Evolutionary conservation across 768 basidiomycete species (phyloP), one percentile per base, ranked within the genome.

Genomic region (Termitomyces sp.): DNA sequence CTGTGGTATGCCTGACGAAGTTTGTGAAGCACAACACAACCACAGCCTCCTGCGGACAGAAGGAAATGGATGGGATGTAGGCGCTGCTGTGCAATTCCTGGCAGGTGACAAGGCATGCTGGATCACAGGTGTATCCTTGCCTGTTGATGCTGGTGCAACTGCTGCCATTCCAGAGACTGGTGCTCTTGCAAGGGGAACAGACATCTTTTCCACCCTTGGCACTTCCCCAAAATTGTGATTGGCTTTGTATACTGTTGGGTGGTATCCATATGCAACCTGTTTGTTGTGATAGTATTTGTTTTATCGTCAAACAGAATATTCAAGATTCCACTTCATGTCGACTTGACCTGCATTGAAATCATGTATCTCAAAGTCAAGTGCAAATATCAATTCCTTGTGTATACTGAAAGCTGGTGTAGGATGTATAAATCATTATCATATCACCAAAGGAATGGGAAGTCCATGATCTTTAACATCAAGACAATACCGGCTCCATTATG

Each of bases 51-150:
- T 78, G 3, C 65, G 73, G 38, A 76, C 74, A 4, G 77, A 78
- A 59, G 77, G 76, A 16, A 76, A 76, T 59, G 77, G 71, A 4
- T 78, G 77, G 77, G 75, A 78, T 54, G 63, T 68, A 11, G 77
- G 74, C 14, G 68, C 72, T 41, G 75, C 75, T 19, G 70, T 70
- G 16, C 62, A 75, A 21, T 78, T 76, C 59, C 56, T 78, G 46
- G 76, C 72, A 0, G 74, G 75, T 31, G 74, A 77, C 42, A 70
- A 77, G 49, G 74, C 77, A 23, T 66, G 76, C 21, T 78, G 77
- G 77, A 74, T 77, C 49, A 77, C 77, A 0, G 77, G 76, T 0
- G 65, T 68, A 31, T 67, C 70, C 27, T 64, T 77, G 31, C 72
- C 76, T 11, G 77, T 77, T 31, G 76, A 77, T 62, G 77, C 76